Evolutionary conservation across 164 flowering plant genomes (phyloP).

Genomic region (Magnolia officinalis): DNA sequence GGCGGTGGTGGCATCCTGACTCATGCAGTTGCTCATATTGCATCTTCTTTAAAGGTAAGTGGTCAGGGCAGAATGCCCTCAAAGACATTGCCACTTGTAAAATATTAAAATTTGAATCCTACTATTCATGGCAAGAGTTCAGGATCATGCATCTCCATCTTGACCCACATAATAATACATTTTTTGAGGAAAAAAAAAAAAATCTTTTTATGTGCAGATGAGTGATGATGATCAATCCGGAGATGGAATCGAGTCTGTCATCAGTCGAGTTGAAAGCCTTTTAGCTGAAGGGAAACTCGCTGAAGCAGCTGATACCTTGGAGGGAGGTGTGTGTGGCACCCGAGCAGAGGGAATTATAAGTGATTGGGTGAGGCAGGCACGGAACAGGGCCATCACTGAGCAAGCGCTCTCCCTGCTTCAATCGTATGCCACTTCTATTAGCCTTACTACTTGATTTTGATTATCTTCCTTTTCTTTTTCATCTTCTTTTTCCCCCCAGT

Average conservation of each 20-base stretch:
- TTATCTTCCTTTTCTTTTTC: background rate
- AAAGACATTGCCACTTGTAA: background rate
- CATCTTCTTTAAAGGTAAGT: conserved; percentile 74
- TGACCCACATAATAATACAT: background rate
- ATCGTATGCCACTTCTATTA: conserved; percentile 74
- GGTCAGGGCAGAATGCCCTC: background rate
- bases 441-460: conserved; percentile 31
- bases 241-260: conserved; percentile 79
- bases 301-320: conserved; percentile 88
- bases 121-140: background rate
- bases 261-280: conserved; percentile 60
- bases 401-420: conserved; percentile 81
- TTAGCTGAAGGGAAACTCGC: conserved; percentile 79
- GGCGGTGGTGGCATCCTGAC: conserved; percentile 91
- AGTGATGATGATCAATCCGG: conserved; percentile 59
- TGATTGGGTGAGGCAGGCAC: conserved; percentile 71
- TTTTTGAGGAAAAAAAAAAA: background rate
- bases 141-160: background rate
- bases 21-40: conserved; percentile 77
- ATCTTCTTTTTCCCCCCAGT: background rate
- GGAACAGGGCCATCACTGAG: conserved; percentile 85
- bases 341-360: conserved; percentile 61
- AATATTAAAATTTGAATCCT: background rate
- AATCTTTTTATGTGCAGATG: conserved; percentile 35
- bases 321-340: conserved; percentile 71